phyloP scores from a whole-genome alignment of 2,329 filamentous ascomycete genomes.

The Trichoderma sp. region DNA sequence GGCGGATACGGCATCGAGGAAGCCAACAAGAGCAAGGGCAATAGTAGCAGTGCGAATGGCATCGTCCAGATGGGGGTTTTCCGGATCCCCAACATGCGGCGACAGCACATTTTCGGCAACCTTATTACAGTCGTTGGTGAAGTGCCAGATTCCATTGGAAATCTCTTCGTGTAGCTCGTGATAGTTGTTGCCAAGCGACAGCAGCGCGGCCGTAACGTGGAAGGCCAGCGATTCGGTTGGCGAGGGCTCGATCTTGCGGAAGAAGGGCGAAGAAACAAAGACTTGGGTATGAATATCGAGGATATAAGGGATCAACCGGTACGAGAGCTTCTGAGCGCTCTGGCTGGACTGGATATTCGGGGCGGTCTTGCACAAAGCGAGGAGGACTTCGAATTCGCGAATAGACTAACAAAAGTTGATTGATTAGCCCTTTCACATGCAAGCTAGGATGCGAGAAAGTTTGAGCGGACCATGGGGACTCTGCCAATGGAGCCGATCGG shows the following conservation, averaged over 20 bases:
- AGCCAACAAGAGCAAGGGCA: conserved; percentile 84
- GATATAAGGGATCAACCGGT: conserved; percentile 81
- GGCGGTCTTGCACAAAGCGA: conserved; percentile 89
- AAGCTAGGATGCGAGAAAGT: neutral
- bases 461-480: conserved; percentile 61
- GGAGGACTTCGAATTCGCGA: conserved; percentile 87
- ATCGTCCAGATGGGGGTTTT: conserved; percentile 65
- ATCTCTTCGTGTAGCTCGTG: conserved; percentile 68
- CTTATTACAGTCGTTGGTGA: conserved; percentile 70
- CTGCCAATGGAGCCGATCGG: conserved; percentile 51
- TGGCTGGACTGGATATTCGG: conserved; percentile 71
- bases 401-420: conserved; percentile 62
- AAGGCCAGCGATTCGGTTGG: conserved; percentile 85
- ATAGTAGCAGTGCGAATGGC: conserved; percentile 73
- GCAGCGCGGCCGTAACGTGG: conserved; percentile 76
- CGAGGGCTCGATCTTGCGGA: conserved; percentile 81
- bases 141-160: conserved; percentile 68
- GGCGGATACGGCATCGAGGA: conserved; percentile 79
- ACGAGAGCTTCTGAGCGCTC: conserved; percentile 77
- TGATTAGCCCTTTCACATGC: conserved; percentile 5
- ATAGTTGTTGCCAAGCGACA: conserved; percentile 79
- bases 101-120: conserved; percentile 61
- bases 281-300: conserved; percentile 80
- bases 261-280: conserved; percentile 78
- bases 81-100: conserved; percentile 58